phyloP scores from a whole-genome alignment of 129 eudicot species.

The Escallonia herrerae region DNA sequence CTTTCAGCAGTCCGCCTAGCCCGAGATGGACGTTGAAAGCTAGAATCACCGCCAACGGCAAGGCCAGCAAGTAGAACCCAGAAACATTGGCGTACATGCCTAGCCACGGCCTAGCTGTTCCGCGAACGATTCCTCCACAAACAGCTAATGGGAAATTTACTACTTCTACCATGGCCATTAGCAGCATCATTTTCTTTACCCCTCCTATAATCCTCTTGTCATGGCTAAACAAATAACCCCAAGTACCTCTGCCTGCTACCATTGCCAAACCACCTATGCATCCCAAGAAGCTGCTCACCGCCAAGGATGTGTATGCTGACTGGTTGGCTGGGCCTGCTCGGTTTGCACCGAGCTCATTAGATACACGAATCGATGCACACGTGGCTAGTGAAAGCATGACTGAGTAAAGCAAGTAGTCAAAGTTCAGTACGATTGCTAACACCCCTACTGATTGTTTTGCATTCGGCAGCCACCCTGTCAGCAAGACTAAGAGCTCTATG shows the following conservation, averaged over 20 bases:
- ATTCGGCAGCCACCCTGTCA: conserved; percentile 67
- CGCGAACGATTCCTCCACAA: conserved; percentile 87
- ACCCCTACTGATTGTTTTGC: conserved; percentile 68
- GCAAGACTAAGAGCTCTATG: conserved; percentile 57
- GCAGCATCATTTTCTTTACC: conserved; percentile 48
- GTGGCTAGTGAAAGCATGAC: conserved; percentile 77
- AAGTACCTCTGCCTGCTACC: conserved; percentile 47
- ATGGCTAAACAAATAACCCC: conserved; percentile 74
- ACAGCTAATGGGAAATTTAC: conserved; percentile 75
- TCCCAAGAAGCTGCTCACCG: conserved; percentile 37
- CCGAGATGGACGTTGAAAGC: conserved; percentile 65
- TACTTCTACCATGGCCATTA: conserved; percentile 68
- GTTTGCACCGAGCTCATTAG: conserved; percentile 79
- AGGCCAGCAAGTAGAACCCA: conserved; percentile 79
- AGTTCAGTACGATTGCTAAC: conserved; percentile 68
- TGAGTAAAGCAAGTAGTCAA: conserved; percentile 75
- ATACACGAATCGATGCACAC: conserved; percentile 74
- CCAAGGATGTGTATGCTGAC: conserved; percentile 47
- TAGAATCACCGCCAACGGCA: conserved; percentile 63
- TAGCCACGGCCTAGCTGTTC: conserved; percentile 91
- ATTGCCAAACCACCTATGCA: conserved; percentile 43
- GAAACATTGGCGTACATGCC: conserved; percentile 67
- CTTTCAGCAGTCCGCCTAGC: conserved; percentile 56
- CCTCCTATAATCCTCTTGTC: conserved; percentile 41
- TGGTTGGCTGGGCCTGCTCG: conserved; percentile 33